Evolutionary conservation across 2,329 filamentous ascomycete species (phyloP).

Genomic region (Fusarium anguioides): DNA sequence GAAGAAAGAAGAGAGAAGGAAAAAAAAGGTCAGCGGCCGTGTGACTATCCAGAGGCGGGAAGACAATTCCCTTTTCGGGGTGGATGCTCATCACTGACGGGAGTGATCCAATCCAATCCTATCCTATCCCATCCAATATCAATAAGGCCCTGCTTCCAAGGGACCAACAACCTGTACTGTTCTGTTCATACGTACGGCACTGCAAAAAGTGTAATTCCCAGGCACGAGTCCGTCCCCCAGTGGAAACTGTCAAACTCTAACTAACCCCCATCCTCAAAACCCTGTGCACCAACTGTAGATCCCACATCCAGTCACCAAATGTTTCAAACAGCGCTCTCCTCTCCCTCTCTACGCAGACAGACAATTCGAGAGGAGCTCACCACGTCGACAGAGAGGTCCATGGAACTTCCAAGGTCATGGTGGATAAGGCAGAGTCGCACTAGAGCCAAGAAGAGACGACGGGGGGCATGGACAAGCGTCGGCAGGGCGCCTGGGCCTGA

Average conservation of each 20-base stretch:
- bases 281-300: constrained; percentile 8
- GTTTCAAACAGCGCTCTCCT: constrained; percentile 17
- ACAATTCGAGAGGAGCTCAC: constrained; percentile 22
- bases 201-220: constrained; percentile 25
- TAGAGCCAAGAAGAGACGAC: constrained; percentile 30
- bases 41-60: constrained; percentile 8
- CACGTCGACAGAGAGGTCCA: constrained; percentile 24
- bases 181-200: constrained; percentile 4
- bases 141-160: constrained; percentile 6
- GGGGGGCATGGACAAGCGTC: constrained; percentile 38
- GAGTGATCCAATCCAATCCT: constrained; percentile 2
- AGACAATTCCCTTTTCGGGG: not conserved
- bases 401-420: constrained; percentile 28
- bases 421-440: constrained; percentile 36
- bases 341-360: not conserved
- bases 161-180: not conserved
- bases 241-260: constrained; percentile 25
- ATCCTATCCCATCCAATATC: too few relatives aligned
- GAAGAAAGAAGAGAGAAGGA: too few relatives aligned
- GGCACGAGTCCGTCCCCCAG: constrained; percentile 27
- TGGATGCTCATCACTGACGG: constrained; percentile 17
- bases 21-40: not conserved
- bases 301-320: constrained; percentile 4
- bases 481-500: constrained; percentile 41
- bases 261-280: not conserved